Percentiles rank a stretch among this genome's conserved stretches.
phyloP scores from a whole-genome alignment of 2,329 filamentous ascomycete species.

The Chaetoscypha palmicola region DNA sequence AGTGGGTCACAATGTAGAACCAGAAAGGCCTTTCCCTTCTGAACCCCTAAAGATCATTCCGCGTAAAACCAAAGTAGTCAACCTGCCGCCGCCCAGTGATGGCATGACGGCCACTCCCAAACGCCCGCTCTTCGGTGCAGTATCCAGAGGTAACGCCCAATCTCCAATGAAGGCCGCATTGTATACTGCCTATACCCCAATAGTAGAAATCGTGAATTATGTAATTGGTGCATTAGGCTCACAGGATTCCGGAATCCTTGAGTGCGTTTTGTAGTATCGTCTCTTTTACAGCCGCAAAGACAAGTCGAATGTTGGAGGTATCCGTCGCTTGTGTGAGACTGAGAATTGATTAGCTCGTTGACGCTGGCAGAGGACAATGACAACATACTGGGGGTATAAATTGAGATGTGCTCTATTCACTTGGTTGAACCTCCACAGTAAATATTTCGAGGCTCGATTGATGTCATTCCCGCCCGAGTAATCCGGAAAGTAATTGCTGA shows the following conservation, averaged over 20 bases:
- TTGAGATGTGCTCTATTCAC: constrained; percentile 95
- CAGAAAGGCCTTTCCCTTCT: too few species aligned
- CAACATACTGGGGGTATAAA: constrained; percentile 87
- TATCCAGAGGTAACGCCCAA: constrained; percentile 23
- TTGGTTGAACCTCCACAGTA: constrained; percentile 97
- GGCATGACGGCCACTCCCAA: constrained; percentile 23
- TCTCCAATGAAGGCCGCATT: constrained; percentile 17
- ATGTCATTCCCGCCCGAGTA: constrained; percentile 97
- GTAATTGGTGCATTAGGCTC: constrained; percentile 32
- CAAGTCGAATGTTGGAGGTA: constrained; percentile 94
- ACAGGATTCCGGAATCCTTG: constrained; percentile 95
- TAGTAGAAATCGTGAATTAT: constrained; percentile 17
- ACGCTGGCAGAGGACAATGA: neutral
- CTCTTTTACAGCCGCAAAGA: constrained; percentile 97
- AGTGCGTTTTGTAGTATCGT: constrained; percentile 97
- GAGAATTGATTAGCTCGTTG: constrained; percentile 17
- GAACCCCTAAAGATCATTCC: constrained; percentile 7
- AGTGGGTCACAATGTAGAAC: constrained; percentile 6
- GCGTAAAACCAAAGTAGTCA: neutral
- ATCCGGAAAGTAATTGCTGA: constrained; percentile 95
- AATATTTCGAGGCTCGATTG: constrained; percentile 94
- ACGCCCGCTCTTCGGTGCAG: constrained; percentile 16
- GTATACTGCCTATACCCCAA: constrained; percentile 16
- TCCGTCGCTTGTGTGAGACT: constrained; percentile 98
- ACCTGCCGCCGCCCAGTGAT: constrained; percentile 13